A percentile compares a stretch with the other conserved stretches of the same genome.
Evolutionary conservation across 2,329 filamentous ascomycete genomes (phyloP).

Genomic region (Penicillium thymicola): DNA sequence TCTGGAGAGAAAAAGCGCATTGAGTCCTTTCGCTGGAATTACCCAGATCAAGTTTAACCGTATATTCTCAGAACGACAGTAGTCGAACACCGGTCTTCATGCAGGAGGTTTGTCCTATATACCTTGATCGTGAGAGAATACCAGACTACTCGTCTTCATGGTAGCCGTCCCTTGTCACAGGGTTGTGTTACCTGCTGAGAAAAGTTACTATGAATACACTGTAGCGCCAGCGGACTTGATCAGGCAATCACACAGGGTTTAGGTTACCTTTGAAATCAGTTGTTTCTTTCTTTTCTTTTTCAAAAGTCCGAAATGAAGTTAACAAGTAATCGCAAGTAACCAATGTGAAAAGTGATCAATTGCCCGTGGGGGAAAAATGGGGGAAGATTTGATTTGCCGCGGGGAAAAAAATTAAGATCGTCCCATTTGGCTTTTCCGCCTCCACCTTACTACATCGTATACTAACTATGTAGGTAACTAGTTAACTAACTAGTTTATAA

Average conservation of each 20-base stretch:
- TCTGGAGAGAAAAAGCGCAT: conserved; percentile 31
- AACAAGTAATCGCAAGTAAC: background rate
- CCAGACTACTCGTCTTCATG: conserved; percentile 41
- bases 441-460: background rate
- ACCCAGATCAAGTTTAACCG: conserved; percentile 47
- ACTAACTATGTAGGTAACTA: background rate
- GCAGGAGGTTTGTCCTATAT: conserved; percentile 38
- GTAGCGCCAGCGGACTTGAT: background rate
- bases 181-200: conserved; percentile 14
- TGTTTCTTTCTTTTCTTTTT: too few species aligned
- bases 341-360: background rate
- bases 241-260: background rate
- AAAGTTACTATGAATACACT: background rate
- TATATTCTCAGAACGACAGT: conserved; percentile 43
- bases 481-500: too few species aligned
- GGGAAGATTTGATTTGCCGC: conserved; percentile 14
- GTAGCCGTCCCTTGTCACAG: conserved; percentile 25
- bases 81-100: conserved; percentile 44
- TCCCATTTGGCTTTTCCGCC: conserved; percentile 16
- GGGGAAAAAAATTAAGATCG: conserved; percentile 19
- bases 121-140: conserved; percentile 43
- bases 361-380: background rate
- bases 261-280: background rate
- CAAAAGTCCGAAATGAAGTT: background rate
- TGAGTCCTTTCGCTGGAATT: conserved; percentile 46